These are phyloP conservation scores for Hypsizygus marmoreus DNA, from an alignment of 768 basidiomycete genomes.

Conservation along the genomic window DNA sequence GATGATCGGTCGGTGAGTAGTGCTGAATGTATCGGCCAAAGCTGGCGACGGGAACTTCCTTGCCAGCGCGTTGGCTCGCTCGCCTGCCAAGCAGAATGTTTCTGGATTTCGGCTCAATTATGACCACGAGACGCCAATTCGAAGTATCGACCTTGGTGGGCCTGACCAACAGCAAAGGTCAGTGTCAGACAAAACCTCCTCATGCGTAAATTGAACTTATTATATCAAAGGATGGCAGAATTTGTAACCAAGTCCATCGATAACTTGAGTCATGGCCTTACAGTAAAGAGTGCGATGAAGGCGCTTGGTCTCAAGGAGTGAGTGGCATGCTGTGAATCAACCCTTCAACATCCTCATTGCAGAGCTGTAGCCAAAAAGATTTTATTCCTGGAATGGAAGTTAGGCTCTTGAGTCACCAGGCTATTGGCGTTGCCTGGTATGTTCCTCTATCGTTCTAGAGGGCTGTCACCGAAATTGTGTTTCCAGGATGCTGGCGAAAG, in stretches of 20 bases:
- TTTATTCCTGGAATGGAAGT: conserved; percentile 71
- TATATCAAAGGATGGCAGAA: conserved; percentile 51
- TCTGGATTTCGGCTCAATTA: conserved; percentile 50
- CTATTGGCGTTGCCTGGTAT: conserved; percentile 75
- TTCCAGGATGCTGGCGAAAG: conserved; percentile 69
- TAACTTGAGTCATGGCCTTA: conserved; percentile 53
- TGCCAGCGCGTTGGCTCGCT: conserved; percentile 16
- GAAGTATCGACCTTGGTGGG: conserved; percentile 57
- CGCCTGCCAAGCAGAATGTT: conserved; percentile 6
- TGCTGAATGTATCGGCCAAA: neutral
- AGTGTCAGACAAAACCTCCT: neutral
- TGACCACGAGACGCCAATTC: conserved; percentile 49
- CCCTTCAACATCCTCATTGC: neutral
- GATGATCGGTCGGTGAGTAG: neutral
- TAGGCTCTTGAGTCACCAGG: conserved; percentile 70
- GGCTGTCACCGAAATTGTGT: neutral
- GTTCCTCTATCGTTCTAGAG: conserved; percentile 6
- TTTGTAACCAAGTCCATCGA: conserved; percentile 64
- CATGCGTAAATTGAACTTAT: neutral
- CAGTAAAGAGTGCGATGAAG: conserved; percentile 53
- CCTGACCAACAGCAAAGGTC: conserved; percentile 57
- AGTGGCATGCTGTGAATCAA: conserved; percentile 15
- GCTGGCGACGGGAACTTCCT: conserved; percentile 22
- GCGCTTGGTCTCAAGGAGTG: conserved; percentile 54
- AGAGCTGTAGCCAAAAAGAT: conserved; percentile 45